Evolutionary conservation across 257 asterid genomes (phyloP).

Genomic region (Haberlea rhodopensis): DNA sequence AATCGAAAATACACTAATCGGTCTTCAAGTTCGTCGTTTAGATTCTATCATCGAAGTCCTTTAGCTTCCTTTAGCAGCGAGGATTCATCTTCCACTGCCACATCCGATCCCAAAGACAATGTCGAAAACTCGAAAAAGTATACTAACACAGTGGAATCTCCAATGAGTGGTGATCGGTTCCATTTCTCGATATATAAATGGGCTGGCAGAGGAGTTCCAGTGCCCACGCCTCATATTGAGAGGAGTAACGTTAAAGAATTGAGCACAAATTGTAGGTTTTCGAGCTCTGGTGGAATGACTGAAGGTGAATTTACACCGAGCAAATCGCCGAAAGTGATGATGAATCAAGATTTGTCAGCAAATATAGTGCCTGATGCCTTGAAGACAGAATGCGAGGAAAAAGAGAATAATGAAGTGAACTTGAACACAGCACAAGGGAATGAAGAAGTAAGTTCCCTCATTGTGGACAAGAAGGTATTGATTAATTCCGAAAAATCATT

Average conservation of each 20-base stretch:
- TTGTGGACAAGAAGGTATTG: constrained; percentile 26
- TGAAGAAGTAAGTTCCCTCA: constrained; percentile 31
- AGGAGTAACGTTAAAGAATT: constrained; percentile 28
- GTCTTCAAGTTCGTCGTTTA: constrained; percentile 39
- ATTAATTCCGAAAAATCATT: neutral
- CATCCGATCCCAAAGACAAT: constrained; percentile 31
- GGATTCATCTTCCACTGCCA: constrained; percentile 26
- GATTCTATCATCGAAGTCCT: constrained; percentile 47
- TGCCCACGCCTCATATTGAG: constrained; percentile 39
- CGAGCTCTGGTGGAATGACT: constrained; percentile 40
- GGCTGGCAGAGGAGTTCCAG: constrained; percentile 69
- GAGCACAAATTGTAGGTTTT: constrained; percentile 26
- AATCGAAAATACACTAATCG: constrained; percentile 28
- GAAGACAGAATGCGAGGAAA: constrained; percentile 23
- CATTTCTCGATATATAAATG: constrained; percentile 96
- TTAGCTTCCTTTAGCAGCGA: constrained; percentile 32
- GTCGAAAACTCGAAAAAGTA: constrained; percentile 24
- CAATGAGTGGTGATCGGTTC: constrained; percentile 36
- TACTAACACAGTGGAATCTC: constrained; percentile 20
- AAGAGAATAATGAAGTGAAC: constrained; percentile 36
- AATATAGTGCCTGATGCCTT: constrained; percentile 18
- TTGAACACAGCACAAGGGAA: constrained; percentile 29
- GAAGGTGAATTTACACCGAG: constrained; percentile 24
- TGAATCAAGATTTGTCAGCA: constrained; percentile 19
- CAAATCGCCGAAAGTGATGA: constrained; percentile 1